A percentile compares a stretch with the other conserved stretches of the same genome.
Evolutionary conservation across 2,329 filamentous ascomycete genomes (phyloP).

Genomic region (Fonsecaea pedrosoi): DNA sequence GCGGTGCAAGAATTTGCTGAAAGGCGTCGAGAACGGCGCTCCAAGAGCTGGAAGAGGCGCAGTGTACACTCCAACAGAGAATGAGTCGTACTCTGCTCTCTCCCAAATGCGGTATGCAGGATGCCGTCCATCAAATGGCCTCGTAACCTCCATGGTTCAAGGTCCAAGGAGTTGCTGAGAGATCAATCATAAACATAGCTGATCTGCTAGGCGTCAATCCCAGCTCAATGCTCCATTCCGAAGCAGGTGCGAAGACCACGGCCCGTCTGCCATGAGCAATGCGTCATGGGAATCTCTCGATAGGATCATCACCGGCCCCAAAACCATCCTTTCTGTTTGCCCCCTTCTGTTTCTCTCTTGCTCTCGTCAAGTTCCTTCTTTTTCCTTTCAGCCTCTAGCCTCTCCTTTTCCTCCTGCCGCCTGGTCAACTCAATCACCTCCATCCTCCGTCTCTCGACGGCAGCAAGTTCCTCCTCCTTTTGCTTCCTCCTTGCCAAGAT

Average conservation of each 20-base stretch:
- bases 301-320: slow-evolving; percentile 28
- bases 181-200: neutral
- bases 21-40: neutral
- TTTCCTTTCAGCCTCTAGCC: slow-evolving; percentile 29
- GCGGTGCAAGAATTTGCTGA: neutral
- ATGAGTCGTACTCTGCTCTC: neutral
- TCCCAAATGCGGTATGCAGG: neutral
- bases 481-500: slow-evolving; percentile 73
- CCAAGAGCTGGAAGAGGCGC: neutral
- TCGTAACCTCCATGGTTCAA: neutral
- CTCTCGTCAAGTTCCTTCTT: slow-evolving; percentile 23
- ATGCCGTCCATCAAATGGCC: neutral
- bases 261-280: neutral
- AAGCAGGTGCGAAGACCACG: neutral
- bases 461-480: slow-evolving; percentile 63
- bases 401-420: slow-evolving; percentile 38
- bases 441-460: slow-evolving; percentile 49
- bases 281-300: neutral
- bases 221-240: neutral
- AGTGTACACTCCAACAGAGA: neutral
- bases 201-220: neutral
- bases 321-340: slow-evolving; percentile 17
- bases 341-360: slow-evolving; percentile 25
- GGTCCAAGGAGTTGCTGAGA: neutral
- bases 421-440: slow-evolving; percentile 47